Base-by-base conservation (phyloP, 805 yeast genomes). In the Candida dajiaensis region DNA sequence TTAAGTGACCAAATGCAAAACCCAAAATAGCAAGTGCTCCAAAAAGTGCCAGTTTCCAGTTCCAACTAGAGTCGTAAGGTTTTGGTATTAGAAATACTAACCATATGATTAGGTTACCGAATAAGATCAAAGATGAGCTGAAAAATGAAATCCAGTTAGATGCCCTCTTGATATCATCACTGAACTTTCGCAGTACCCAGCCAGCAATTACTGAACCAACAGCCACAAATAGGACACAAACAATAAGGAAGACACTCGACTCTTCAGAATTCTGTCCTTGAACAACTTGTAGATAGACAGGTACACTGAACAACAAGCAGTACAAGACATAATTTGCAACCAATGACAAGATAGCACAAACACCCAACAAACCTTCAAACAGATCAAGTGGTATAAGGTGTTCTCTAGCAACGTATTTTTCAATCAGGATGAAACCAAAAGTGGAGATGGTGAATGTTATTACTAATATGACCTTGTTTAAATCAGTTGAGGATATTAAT, bases 251-350 rank as follows among this genome's bases (percentile, higher is more conserved):
- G 44, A 70, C 63, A 37, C 70, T 70, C 51, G 68, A 72, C 1
- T 58, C 47, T 12, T 77, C 76, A 19, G 72, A 59, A 20, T 59
- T 62, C 15, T 69, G 55, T 29, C 63, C 67, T 44, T 71, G 74
- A 8, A 72, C 64, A n/a, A 69, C 54, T 52, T 73, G 77, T n/a
- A 71, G 56, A 49, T 71, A 73, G 7, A 72, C 44, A 3, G 77
- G 77, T 6, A 66, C 53, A 4, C 65, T 49, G 53, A 69, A 73
- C 22, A 66, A 61, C n/a, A 57, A 53, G 39, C 67, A 63, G 48
- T 68, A 71, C 9, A 65, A 48, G 0, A 67, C 53, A 55, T 68
- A 58, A 1, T 72, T 53, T 19, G 70, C 71, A 45, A 70, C 64
- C 46, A 68, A 61, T 4, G 68, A 64, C 19, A 63, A 56, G 26